Evolutionary conservation across 2,329 filamentous ascomycete species (phyloP).

Genomic region (Fusarium falciforme): DNA sequence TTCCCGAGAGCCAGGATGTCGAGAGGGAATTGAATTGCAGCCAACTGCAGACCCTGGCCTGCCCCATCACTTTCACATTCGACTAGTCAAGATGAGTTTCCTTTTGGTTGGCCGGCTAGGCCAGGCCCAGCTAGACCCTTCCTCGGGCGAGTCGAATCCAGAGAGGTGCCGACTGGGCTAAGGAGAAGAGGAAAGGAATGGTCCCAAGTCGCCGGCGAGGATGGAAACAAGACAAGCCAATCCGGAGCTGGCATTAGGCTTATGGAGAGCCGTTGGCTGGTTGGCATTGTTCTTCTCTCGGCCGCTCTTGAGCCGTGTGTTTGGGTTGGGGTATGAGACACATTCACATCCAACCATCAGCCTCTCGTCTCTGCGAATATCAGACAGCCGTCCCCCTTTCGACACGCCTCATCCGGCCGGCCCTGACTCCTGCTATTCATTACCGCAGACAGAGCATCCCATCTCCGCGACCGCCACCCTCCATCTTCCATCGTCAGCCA

Average conservation of each 20-base stretch:
- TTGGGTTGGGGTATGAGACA: constrained; percentile 6
- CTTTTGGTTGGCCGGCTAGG: constrained; percentile 18
- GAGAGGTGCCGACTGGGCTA: constrained; percentile 27
- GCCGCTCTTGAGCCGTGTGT: not conserved
- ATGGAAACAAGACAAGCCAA: constrained; percentile 19
- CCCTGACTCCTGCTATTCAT: constrained; percentile 9
- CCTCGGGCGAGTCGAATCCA: constrained; percentile 35
- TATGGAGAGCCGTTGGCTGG: constrained; percentile 13
- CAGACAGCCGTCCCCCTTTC: constrained; percentile 10
- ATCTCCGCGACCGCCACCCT: constrained; percentile 25
- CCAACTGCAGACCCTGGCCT: constrained; percentile 22
- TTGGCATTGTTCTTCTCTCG: constrained; percentile 3
- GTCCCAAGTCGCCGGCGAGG: constrained; percentile 14
- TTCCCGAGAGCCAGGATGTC: constrained; percentile 15
- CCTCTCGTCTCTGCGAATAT: not conserved
- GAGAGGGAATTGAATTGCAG: constrained; percentile 16
- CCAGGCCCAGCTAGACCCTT: constrained; percentile 20
- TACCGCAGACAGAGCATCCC: constrained; percentile 6
- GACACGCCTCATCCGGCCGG: constrained; percentile 9
- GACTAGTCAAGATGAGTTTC: constrained; percentile 8
- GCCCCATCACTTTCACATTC: constrained; percentile 29
- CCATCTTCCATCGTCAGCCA: constrained; percentile 31
- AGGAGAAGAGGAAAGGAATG: constrained; percentile 21
- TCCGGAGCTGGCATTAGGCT: constrained; percentile 11
- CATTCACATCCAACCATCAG: not conserved